phyloP scores from a whole-genome alignment of 208 protist genomes.

The Leishmania gerbilli region DNA sequence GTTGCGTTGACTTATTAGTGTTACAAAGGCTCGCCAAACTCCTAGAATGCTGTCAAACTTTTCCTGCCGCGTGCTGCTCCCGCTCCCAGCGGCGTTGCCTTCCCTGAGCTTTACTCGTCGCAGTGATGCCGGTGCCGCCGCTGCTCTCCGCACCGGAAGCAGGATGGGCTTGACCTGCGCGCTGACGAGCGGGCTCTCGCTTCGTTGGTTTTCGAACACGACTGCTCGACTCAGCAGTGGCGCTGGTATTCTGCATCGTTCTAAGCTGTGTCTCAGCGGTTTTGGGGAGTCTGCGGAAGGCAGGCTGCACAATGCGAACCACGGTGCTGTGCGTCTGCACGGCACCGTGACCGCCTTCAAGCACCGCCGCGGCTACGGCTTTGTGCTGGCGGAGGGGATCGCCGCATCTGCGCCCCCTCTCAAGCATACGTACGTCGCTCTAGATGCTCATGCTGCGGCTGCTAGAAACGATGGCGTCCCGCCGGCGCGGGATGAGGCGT shows the following conservation, averaged over 20 bases:
- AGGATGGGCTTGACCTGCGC: neutral
- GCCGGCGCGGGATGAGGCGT: neutral
- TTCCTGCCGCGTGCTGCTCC: neutral
- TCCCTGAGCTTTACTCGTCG: neutral
- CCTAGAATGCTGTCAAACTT: neutral
- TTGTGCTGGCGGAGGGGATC: constrained; percentile 60
- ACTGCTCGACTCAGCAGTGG: neutral
- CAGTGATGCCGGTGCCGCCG: neutral
- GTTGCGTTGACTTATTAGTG: neutral
- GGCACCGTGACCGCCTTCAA: constrained; percentile 82
- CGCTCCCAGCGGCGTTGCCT: neutral
- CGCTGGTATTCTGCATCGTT: neutral
- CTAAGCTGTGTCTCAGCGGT: neutral
- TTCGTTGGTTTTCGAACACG: neutral
- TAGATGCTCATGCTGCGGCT: neutral
- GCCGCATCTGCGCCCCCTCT: neutral
- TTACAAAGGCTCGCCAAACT: neutral
- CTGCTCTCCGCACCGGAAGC: neutral
- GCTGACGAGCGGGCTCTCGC: neutral
- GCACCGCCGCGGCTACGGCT: constrained; percentile 88
- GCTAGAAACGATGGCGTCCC: neutral
- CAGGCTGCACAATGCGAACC: neutral
- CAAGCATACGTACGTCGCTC: constrained; percentile 4
- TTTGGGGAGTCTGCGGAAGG: neutral
- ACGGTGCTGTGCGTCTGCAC: constrained; percentile 36